Conservation (phyloP, 2,329 filamentous ascomycete genomes). For the Nectriaceae sp. region DNA sequence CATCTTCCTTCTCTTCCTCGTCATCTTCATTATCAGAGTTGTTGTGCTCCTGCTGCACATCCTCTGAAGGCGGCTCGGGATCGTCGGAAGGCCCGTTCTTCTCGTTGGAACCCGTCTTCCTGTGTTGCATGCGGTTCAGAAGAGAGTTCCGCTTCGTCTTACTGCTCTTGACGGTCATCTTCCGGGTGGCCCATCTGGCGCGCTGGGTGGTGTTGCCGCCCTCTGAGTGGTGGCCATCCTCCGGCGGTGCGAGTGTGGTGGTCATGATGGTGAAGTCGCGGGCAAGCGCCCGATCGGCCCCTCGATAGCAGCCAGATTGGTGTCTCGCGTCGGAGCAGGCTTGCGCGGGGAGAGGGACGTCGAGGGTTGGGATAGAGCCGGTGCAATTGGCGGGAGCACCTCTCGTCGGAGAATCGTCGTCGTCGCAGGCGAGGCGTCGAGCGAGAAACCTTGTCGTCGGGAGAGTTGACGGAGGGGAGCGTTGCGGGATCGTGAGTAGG, state of each 20-base stretch:
- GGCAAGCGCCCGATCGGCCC: constrained; percentile 42
- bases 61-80: constrained; percentile 22
- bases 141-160: constrained; percentile 80
- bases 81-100: constrained; percentile 57
- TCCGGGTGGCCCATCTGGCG: constrained; percentile 95
- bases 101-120: constrained; percentile 61
- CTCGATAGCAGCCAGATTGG: constrained; percentile 39
- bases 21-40: constrained; percentile 36
- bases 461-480: constrained; percentile 18
- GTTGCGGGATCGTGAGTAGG: constrained; percentile 21
- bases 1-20: constrained; percentile 41
- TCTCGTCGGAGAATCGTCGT: constrained; percentile 15
- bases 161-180: constrained; percentile 74
- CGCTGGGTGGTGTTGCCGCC: constrained; percentile 59
- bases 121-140: constrained; percentile 72
- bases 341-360: neutral
- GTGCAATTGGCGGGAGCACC: constrained; percentile 22
- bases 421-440: constrained; percentile 21
- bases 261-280: constrained; percentile 37
- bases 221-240: constrained; percentile 27
- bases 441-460: constrained; percentile 21
- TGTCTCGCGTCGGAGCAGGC: constrained; percentile 15
- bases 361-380: constrained; percentile 1
- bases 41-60: constrained; percentile 25
- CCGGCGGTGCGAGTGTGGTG: constrained; percentile 32